These are phyloP conservation scores for Zymoseptoria brevis DNA, from an alignment of 2,329 filamentous ascomycete species.

Conservation along the genomic window DNA sequence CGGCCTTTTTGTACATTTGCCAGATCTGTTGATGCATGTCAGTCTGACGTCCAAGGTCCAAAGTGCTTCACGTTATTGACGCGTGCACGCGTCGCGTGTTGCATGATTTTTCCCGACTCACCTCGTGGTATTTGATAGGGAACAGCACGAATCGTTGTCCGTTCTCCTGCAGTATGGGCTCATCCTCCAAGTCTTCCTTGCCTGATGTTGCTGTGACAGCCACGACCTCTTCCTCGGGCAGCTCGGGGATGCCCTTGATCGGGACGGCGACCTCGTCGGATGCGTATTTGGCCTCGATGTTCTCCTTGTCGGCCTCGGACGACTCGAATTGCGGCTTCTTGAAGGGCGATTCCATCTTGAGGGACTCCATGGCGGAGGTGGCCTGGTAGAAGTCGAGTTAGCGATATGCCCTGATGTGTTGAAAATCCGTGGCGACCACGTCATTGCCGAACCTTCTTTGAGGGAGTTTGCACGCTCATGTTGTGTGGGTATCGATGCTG, in stretches of 20 bases:
- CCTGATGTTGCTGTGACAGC: slow-evolving; percentile 45
- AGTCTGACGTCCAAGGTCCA: neutral
- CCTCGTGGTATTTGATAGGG: slow-evolving; percentile 99
- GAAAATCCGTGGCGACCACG: slow-evolving; percentile 31
- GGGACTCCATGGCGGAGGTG: slow-evolving; percentile 73
- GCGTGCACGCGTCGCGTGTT: slow-evolving; percentile 53
- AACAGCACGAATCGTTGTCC: slow-evolving; percentile 94
- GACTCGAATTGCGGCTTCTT: slow-evolving; percentile 77
- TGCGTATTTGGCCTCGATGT: slow-evolving; percentile 45
- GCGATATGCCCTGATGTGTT: slow-evolving; percentile 23
- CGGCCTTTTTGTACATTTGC: slow-evolving; percentile 99
- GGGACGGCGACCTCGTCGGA: slow-evolving; percentile 51
- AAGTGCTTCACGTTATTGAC: slow-evolving; percentile 17
- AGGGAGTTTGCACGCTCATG: slow-evolving; percentile 59
- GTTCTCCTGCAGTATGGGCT: slow-evolving; percentile 93
- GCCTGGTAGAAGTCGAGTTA: slow-evolving; percentile 50
- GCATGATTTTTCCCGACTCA: slow-evolving; percentile 43
- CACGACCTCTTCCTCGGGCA: slow-evolving; percentile 21
- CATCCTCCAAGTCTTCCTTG: slow-evolving; percentile 63
- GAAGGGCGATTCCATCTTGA: slow-evolving; percentile 87
- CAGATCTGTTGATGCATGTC: slow-evolving; percentile 61
- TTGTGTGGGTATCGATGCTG: slow-evolving; percentile 16
- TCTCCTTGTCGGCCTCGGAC: slow-evolving; percentile 68
- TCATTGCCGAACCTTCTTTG: slow-evolving; percentile 57
- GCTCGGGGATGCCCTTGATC: slow-evolving; percentile 43